A percentile compares a stretch with the other conserved stretches of the same genome.
Conservation (phyloP, 2,329 filamentous ascomycete genomes). For the Zelopaecilomyces penicillatus region DNA sequence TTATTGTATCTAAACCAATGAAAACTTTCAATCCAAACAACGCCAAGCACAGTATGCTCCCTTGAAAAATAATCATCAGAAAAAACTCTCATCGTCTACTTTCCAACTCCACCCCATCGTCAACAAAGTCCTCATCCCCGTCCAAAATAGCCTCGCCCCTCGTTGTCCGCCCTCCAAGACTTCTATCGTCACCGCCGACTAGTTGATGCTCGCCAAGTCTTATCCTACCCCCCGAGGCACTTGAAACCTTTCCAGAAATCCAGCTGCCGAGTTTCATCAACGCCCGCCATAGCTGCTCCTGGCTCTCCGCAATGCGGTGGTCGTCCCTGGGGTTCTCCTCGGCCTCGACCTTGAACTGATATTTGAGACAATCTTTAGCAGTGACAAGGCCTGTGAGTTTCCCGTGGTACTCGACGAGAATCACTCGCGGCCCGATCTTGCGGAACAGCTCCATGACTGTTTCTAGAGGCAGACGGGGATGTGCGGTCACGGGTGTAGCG, state of each 20-base stretch:
- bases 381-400: constrained; percentile 79
- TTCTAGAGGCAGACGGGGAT: constrained; percentile 84
- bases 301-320: constrained; percentile 43
- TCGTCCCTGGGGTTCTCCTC: constrained; percentile 64
- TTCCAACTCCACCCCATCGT: constrained; percentile 37
- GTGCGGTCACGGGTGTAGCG: constrained; percentile 78
- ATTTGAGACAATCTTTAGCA: constrained; percentile 93
- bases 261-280: constrained; percentile 47
- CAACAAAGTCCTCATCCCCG: constrained; percentile 32
- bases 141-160: constrained; percentile 38
- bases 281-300: constrained; percentile 57
- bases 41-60: constrained; percentile 1
- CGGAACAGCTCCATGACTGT: constrained; percentile 98
- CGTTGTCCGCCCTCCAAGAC: not conserved
- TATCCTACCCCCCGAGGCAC: constrained; percentile 48
- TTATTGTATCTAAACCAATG: not conserved
- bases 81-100: constrained; percentile 17
- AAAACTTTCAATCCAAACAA: not conserved
- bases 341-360: constrained; percentile 92
- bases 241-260: constrained; percentile 48
- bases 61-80: not conserved
- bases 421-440: constrained; percentile 91
- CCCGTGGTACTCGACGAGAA: constrained; percentile 85
- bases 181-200: constrained; percentile 20
- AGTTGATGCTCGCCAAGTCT: constrained; percentile 36